Percentiles rank a stretch among this genome's conserved stretches.
Evolutionary conservation across 1,139 yeast genomes (phyloP).

Genomic region (Yamadazyma atlantica): DNA sequence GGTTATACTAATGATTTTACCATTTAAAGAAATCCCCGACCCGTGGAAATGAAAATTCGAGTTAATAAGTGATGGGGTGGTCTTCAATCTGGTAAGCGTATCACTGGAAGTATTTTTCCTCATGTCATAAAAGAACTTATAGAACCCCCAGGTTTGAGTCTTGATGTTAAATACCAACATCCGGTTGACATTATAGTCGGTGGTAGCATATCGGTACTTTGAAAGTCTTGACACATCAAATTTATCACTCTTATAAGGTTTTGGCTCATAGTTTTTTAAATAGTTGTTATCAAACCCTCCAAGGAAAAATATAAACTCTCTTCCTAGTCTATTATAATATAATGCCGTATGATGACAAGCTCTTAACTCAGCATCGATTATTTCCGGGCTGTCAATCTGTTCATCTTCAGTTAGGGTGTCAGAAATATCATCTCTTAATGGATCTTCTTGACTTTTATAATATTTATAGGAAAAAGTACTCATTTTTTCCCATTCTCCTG

Average conservation of each 20-base stretch:
- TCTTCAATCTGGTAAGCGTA: constrained; percentile 23
- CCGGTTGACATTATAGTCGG: constrained; percentile 31
- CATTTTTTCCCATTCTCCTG: constrained; percentile 35
- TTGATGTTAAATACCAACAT: constrained; percentile 38
- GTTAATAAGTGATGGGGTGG: constrained; percentile 26
- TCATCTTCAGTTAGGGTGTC: constrained; percentile 22
- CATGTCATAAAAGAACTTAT: constrained; percentile 35
- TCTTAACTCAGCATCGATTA: constrained; percentile 43
- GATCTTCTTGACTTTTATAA: constrained; percentile 25
- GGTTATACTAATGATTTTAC: constrained; percentile 36
- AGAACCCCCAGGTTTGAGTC: constrained; percentile 46
- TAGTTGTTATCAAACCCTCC: constrained; percentile 44
- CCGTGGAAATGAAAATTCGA: constrained; percentile 32
- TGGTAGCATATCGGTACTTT: constrained; percentile 28
- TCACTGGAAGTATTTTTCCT: constrained; percentile 23
- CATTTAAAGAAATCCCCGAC: constrained; percentile 35
- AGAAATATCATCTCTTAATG: constrained; percentile 30
- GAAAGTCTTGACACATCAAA: constrained; percentile 38
- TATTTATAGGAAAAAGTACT: constrained; percentile 40
- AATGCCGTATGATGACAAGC: constrained; percentile 45
- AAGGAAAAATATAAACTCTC: constrained; percentile 38
- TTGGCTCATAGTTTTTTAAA: constrained; percentile 31
- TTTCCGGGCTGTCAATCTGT: constrained; percentile 26
- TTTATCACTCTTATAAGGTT: constrained; percentile 31
- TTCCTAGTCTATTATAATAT: constrained; percentile 34